Evolutionary conservation across 257 asterid genomes (phyloP).

Genomic region (Penstemon newberryi): DNA sequence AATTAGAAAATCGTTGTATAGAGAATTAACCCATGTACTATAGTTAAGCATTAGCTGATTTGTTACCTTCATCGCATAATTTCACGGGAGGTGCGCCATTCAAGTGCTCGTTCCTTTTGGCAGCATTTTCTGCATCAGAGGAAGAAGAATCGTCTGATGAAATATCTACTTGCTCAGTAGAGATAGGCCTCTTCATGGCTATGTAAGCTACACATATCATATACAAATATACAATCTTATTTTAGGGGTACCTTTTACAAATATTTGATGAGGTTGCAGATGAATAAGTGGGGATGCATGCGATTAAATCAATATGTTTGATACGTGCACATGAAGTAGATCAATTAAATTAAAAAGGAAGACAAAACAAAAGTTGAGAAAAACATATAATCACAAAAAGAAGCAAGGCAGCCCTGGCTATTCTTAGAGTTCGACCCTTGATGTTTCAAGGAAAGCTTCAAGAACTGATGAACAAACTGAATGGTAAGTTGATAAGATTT

Average conservation of each 20-base stretch:
- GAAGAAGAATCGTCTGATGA: too few relatives aligned
- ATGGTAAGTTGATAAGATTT: too few relatives aligned
- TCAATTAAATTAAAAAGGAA: background rate
- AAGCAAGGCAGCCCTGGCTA: conserved; percentile 1
- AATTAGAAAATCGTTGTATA: too few relatives aligned
- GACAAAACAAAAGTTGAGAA: background rate
- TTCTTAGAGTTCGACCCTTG: background rate
- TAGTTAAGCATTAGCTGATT: too few relatives aligned
- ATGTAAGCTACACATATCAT: too few relatives aligned
- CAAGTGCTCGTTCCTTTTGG: too few relatives aligned
- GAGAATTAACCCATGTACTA: too few relatives aligned
- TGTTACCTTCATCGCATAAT: too few relatives aligned
- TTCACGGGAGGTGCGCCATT: too few relatives aligned
- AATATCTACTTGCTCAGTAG: too few relatives aligned
- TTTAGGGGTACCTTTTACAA: conserved; percentile 8
- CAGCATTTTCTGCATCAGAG: too few relatives aligned
- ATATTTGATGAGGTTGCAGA: conserved; percentile 14
- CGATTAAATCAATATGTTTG: background rate
- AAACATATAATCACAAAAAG: background rate
- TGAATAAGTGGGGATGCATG: conserved; percentile 8
- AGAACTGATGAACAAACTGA: background rate
- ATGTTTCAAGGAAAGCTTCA: background rate
- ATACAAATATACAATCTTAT: conserved; percentile 13
- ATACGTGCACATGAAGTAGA: conserved; percentile 8
- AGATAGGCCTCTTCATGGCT: conserved; percentile 33